phyloP scores from a whole-genome alignment of 2,329 filamentous ascomycete species.

The Colletotrichum sp. region DNA sequence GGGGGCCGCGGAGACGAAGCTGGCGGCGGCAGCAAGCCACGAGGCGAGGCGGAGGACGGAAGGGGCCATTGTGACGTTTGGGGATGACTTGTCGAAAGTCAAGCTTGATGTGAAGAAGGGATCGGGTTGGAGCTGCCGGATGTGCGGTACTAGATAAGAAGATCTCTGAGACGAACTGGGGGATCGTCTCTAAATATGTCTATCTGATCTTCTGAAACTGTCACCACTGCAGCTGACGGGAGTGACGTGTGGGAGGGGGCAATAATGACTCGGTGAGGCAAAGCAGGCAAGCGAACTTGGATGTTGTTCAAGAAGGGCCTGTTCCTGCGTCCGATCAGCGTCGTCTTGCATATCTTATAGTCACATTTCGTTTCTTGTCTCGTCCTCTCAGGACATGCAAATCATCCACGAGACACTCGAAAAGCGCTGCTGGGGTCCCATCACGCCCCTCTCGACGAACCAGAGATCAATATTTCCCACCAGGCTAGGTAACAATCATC shows the following conservation, averaged over 20 bases:
- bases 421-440: neutral
- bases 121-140: neutral
- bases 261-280: neutral
- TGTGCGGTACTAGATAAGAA: neutral
- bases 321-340: conserved; percentile 6
- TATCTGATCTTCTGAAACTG: conserved; percentile 10
- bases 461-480: neutral
- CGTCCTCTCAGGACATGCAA: neutral
- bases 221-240: neutral
- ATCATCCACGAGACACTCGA: neutral
- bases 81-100: neutral
- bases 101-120: neutral
- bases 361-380: neutral
- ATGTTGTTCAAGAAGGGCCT: neutral
- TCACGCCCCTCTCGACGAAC: neutral
- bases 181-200: conserved; percentile 6
- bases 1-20: conserved; percentile 23
- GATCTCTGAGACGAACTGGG: neutral
- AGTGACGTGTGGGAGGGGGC: neutral
- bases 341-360: conserved; percentile 8
- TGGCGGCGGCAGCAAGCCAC: conserved; percentile 18
- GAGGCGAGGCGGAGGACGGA: conserved; percentile 18
- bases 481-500: neutral
- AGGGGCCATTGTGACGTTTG: conserved; percentile 8
- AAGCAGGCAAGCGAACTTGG: neutral